Evolutionary conservation across 2,329 filamentous ascomycete species (phyloP).

Genomic region (Tothia fuscella): DNA sequence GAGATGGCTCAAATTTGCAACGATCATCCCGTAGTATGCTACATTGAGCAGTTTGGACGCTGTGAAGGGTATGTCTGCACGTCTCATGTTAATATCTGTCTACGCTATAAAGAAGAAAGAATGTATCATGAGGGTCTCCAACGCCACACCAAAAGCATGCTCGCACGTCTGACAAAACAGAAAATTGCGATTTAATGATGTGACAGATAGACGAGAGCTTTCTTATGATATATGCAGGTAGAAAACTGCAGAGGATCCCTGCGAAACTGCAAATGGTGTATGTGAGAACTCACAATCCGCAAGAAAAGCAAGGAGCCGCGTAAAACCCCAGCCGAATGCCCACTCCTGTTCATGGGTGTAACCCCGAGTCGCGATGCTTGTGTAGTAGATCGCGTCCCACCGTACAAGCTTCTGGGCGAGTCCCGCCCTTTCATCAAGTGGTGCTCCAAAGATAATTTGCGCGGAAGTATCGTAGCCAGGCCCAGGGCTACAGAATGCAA

Average conservation of each 20-base stretch:
- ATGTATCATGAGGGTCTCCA: neutral
- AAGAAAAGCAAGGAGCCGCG: conserved; percentile 31
- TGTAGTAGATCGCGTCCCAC: conserved; percentile 76
- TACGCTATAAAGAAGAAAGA: neutral
- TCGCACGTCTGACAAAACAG: too few species aligned
- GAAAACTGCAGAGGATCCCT: too few species aligned
- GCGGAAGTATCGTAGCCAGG: conserved; percentile 70
- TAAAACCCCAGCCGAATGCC: conserved; percentile 58
- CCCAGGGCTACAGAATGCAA: conserved; percentile 47
- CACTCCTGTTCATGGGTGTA: conserved; percentile 73
- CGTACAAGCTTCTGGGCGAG: conserved; percentile 50
- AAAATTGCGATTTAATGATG: too few species aligned
- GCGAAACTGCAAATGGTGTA: too few species aligned
- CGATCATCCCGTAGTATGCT: conserved; percentile 41
- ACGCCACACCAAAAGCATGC: too few species aligned
- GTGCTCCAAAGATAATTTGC: conserved; percentile 27
- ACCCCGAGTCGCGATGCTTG: conserved; percentile 48
- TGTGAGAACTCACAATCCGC: conserved; percentile 32
- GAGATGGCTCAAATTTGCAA: conserved; percentile 67
- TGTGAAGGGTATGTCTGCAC: conserved; percentile 10
- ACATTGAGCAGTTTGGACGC: conserved; percentile 12
- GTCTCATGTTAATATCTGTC: conserved; percentile 5
- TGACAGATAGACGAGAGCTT: too few species aligned
- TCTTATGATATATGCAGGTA: too few species aligned
- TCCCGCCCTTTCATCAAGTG: neutral